phyloP scores from a whole-genome alignment of 2,329 filamentous ascomycete species.

The Aspergillus thermomutatus region DNA sequence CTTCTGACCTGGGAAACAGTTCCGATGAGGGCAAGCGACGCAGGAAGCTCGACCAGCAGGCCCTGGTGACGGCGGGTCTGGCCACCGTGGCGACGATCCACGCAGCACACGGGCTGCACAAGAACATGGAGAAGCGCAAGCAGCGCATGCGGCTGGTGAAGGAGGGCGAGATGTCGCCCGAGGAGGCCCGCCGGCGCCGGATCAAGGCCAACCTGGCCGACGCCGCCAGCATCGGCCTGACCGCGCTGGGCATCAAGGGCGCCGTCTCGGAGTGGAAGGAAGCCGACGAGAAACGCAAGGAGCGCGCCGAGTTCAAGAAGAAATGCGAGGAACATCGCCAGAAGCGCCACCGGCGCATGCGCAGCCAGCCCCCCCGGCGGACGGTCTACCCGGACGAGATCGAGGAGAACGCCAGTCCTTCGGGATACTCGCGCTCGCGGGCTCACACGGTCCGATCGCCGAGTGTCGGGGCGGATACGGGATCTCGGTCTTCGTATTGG shows the following conservation, averaged over 20 bases:
- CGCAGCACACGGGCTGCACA: slow-evolving; percentile 63
- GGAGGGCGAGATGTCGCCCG: slow-evolving; percentile 60
- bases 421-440: not conserved
- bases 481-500: not conserved
- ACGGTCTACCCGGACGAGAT: slow-evolving; percentile 30
- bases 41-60: slow-evolving; percentile 65
- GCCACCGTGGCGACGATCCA: slow-evolving; percentile 68
- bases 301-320: slow-evolving; percentile 53
- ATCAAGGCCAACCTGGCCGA: slow-evolving; percentile 63
- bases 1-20: slow-evolving; percentile 53
- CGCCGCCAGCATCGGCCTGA: slow-evolving; percentile 63
- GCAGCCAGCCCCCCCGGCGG: slow-evolving; percentile 15
- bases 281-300: slow-evolving; percentile 59
- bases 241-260: slow-evolving; percentile 64
- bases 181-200: slow-evolving; percentile 61
- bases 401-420: slow-evolving; percentile 17
- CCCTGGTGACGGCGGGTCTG: slow-evolving; percentile 63
- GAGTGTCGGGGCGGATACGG: not conserved
- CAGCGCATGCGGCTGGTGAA: slow-evolving; percentile 57
- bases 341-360: slow-evolving; percentile 41
- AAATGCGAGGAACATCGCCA: slow-evolving; percentile 41
- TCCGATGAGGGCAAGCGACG: slow-evolving; percentile 60
- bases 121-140: slow-evolving; percentile 61
- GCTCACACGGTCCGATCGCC: not conserved
- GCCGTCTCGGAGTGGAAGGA: slow-evolving; percentile 66